Conservation (phyloP, 805 yeast genomes). For the Candida boidinii region DNA sequence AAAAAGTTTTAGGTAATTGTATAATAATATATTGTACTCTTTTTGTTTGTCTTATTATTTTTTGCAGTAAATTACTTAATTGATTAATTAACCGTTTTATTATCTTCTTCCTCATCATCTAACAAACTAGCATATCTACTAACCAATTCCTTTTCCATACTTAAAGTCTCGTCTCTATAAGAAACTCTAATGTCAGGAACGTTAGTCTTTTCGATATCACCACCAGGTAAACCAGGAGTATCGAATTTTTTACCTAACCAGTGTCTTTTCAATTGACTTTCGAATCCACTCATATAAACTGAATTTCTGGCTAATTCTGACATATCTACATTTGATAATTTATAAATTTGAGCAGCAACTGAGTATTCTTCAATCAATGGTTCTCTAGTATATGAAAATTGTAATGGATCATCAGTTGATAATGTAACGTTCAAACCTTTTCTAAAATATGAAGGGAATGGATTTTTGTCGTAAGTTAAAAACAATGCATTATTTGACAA, state of each 20-base stretch:
- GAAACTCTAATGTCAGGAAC: conserved; percentile 85
- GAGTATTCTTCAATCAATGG: conserved; percentile 97
- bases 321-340: conserved; percentile 91
- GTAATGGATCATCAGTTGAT: conserved; percentile 96
- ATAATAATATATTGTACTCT: too few species aligned
- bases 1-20: too few species aligned
- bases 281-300: conserved; percentile 92
- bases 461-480: conserved; percentile 93
- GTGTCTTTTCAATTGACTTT: conserved; percentile 72
- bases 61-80: too few species aligned
- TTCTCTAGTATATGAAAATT: conserved; percentile 93
- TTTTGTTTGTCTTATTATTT: too few species aligned
- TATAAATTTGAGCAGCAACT: conserved; percentile 96
- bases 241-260: conserved; percentile 77
- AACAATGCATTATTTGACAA: conserved; percentile 93
- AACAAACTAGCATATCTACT: conserved; percentile 38
- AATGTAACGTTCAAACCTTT: conserved; percentile 91
- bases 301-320: conserved; percentile 94
- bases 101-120: conserved; percentile 2
- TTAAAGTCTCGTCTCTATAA: conserved; percentile 75
- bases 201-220: conserved; percentile 88
- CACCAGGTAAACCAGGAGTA: conserved; percentile 61
- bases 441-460: conserved; percentile 83
- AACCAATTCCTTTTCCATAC: conserved; percentile 62
- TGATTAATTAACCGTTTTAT: too few species aligned